Evolutionary conservation across 176 grass and related monocot genomes (phyloP).

Genomic region (Cocos nucifera): DNA sequence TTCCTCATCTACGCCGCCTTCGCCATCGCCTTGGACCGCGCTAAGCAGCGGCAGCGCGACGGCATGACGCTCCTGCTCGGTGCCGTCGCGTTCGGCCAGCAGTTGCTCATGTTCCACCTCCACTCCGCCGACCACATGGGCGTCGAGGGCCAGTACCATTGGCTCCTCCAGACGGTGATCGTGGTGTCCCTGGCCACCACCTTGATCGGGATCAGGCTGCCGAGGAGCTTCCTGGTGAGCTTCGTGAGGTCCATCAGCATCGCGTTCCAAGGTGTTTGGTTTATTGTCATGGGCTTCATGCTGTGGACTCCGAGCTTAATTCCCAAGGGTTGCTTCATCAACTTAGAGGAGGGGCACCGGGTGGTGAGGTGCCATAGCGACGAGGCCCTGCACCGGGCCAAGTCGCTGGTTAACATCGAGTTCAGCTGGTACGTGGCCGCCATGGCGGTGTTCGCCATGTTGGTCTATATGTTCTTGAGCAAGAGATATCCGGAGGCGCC

Average conservation of each 20-base stretch:
- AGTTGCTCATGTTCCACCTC: constrained; percentile 59
- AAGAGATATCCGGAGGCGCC: constrained; percentile 30
- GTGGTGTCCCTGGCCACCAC: constrained; percentile 35
- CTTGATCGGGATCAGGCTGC: constrained; percentile 38
- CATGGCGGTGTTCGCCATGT: constrained; percentile 36
- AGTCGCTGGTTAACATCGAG: constrained; percentile 54
- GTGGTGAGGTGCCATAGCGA: constrained; percentile 36
- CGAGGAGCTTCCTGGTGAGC: constrained; percentile 43
- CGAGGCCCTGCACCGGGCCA: constrained; percentile 47
- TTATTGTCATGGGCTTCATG: constrained; percentile 50
- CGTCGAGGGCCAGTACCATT: constrained; percentile 69
- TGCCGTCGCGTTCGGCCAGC: constrained; percentile 41
- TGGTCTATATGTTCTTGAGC: constrained; percentile 33
- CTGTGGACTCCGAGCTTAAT: constrained; percentile 46
- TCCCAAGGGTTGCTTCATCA: constrained; percentile 41
- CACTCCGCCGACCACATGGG: constrained; percentile 64
- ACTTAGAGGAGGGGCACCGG: constrained; percentile 42
- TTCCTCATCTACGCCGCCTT: constrained; percentile 61
- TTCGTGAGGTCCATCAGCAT: constrained; percentile 50
- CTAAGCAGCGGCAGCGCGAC: constrained; percentile 32
- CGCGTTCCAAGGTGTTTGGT: constrained; percentile 59
- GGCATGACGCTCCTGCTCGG: constrained; percentile 41
- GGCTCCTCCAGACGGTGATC: constrained; percentile 58
- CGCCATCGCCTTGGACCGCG: constrained; percentile 56
- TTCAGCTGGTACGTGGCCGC: constrained; percentile 57